A percentile compares a stretch with the other conserved stretches of the same genome.
phyloP scores from a whole-genome alignment of 179 eudicot species.

The Beta lomatogona region DNA sequence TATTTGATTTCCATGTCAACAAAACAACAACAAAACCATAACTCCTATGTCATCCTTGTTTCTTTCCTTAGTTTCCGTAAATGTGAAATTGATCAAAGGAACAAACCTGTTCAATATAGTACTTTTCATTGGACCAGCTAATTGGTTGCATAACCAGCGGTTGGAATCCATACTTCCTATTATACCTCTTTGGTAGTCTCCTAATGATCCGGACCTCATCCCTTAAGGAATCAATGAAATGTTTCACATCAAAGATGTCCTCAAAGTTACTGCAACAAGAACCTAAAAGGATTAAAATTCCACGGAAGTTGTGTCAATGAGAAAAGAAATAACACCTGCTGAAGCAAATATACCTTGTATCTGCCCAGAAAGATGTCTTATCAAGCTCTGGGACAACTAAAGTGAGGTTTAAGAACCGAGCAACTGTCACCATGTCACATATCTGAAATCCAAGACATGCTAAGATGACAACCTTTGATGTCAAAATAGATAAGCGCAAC shows the following conservation, averaged over 20 bases:
- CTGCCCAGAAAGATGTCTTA: slow-evolving; percentile 98
- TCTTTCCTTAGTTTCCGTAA: background rate
- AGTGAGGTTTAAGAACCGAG: slow-evolving; percentile 90
- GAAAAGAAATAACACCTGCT: background rate
- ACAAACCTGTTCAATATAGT: slow-evolving; percentile 85
- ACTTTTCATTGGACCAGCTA: slow-evolving; percentile 96
- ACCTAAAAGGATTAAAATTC: slow-evolving; percentile 13
- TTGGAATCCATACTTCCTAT: slow-evolving; percentile 54
- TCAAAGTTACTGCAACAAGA: slow-evolving; percentile 71
- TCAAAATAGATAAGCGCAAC: slow-evolving; percentile 16
- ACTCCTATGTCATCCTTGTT: background rate
- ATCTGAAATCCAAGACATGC: slow-evolving; percentile 60
- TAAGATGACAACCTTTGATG: slow-evolving; percentile 13
- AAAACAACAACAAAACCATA: background rate
- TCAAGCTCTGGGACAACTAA: slow-evolving; percentile 97
- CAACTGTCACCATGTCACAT: slow-evolving; percentile 95
- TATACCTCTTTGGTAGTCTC: slow-evolving; percentile 78
- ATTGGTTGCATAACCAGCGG: slow-evolving; percentile 82
- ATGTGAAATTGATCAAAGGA: background rate
- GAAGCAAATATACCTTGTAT: slow-evolving; percentile 65
- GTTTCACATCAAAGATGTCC: slow-evolving; percentile 89
- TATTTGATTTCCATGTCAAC: background rate
- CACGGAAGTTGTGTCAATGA: slow-evolving; percentile 1
- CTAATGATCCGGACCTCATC: slow-evolving; percentile 83
- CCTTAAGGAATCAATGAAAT: slow-evolving; percentile 88